A percentile compares a stretch with the other conserved stretches of the same genome.
Evolutionary conservation across 1,284 basidiomycete species (phyloP).

Genomic region (Cutaneotrichosporon sp.): DNA sequence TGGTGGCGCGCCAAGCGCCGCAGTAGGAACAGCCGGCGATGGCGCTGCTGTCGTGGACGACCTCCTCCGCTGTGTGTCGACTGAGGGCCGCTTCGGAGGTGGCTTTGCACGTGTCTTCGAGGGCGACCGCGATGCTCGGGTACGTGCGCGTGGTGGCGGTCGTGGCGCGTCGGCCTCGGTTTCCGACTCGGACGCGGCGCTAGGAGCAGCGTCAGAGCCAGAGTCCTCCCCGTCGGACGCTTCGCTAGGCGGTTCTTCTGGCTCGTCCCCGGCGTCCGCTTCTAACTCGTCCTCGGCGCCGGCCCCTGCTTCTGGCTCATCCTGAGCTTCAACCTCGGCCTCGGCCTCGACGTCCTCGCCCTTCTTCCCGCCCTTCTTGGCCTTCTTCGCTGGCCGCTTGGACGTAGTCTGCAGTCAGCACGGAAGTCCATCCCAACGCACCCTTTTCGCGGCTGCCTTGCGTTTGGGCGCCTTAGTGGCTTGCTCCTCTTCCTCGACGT

Average conservation of each 20-base stretch:
- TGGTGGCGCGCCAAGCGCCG: slow-evolving; percentile 14
- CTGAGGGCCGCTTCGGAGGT: neutral
- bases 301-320: neutral
- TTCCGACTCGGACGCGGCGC: slow-evolving; percentile 3
- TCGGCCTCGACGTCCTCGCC: neutral
- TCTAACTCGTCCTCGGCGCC: neutral
- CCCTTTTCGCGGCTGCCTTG: neutral
- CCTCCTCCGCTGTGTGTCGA: neutral
- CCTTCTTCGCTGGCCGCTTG: slow-evolving; percentile 5
- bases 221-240: slow-evolving; percentile 2
- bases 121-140: neutral
- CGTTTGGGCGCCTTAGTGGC: neutral
- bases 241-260: neutral
- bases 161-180: neutral
- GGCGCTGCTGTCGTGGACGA: neutral
- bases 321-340: neutral
- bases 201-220: slow-evolving; percentile 5
- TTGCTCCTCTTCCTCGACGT: neutral
- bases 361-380: slow-evolving; percentile 7
- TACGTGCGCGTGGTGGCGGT: neutral
- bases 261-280: neutral
- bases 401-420: slow-evolving; percentile 3
- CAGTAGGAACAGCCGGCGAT: neutral
- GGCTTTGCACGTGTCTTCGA: neutral
- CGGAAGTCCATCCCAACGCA: no score